phyloP scores from a whole-genome alignment of 2,329 filamentous ascomycete genomes.

The Verticillium nubilum region DNA sequence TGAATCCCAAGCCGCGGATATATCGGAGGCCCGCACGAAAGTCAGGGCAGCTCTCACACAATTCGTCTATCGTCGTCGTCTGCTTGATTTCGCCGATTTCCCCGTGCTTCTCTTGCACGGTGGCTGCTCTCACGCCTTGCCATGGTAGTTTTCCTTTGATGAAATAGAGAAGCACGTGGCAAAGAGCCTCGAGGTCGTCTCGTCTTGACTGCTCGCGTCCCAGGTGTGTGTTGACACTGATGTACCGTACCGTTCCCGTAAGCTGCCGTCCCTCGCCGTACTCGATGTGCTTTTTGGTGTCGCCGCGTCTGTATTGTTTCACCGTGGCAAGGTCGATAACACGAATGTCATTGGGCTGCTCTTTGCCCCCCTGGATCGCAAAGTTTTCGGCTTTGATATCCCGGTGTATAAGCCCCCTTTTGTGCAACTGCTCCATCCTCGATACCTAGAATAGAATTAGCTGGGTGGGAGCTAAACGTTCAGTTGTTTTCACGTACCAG shows the following conservation, averaged over 20 bases:
- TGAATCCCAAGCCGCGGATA: neutral
- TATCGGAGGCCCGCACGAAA: neutral
- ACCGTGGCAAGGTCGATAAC: neutral
- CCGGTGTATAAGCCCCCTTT: neutral
- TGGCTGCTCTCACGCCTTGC: neutral
- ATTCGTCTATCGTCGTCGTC: neutral
- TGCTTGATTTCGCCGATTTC: neutral
- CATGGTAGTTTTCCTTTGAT: neutral
- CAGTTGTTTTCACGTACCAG: neutral
- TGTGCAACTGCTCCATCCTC: neutral
- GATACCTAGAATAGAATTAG: neutral
- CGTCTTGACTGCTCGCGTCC: neutral
- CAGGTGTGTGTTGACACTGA: neutral
- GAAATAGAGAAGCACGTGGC: neutral
- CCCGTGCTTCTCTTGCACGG: neutral
- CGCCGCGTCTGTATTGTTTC: neutral
- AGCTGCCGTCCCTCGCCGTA: neutral
- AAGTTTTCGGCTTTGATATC: neutral
- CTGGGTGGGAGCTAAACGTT: neutral
- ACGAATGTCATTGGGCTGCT: neutral
- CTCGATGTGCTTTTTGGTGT: neutral
- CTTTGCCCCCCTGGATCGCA: neutral
- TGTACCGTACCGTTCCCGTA: neutral
- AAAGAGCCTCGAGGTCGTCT: neutral
- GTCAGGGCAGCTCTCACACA: neutral